A percentile compares a stretch with the other conserved stretches of the same genome.
phyloP scores from a whole-genome alignment of 176 grass and related monocot genomes.

The Phragmites australis region DNA sequence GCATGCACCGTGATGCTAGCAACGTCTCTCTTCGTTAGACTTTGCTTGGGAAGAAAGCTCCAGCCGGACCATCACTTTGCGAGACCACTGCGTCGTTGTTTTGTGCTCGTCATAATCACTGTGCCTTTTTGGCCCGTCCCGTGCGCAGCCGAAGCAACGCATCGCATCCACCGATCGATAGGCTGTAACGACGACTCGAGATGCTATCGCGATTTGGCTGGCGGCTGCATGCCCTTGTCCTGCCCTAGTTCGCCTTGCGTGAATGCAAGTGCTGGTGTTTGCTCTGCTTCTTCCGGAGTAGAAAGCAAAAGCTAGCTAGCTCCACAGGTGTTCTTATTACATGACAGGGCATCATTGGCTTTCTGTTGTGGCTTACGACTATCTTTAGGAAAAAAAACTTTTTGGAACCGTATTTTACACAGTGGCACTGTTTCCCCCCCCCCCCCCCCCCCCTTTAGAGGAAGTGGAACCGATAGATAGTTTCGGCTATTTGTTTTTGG shows the following conservation, averaged over 20 bases:
- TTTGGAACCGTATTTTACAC: background rate
- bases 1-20: background rate
- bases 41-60: constrained; percentile 27
- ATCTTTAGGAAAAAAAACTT: background rate
- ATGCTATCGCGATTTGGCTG: constrained; percentile 1
- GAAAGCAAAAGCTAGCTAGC: background rate
- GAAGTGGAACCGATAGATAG: no score
- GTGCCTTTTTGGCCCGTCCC: background rate
- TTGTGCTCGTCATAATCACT: constrained; percentile 20
- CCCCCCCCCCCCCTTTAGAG: no score
- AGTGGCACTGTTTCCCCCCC: background rate
- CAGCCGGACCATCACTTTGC: background rate
- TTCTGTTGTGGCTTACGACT: background rate
- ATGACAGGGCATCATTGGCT: background rate
- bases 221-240: background rate
- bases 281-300: background rate
- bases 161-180: background rate
- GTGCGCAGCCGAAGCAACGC: constrained; percentile 17
- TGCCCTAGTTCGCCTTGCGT: background rate
- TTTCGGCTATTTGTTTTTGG: no score
- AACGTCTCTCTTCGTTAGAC: background rate
- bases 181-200: background rate
- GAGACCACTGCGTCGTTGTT: background rate
- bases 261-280: background rate
- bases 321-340: background rate